Percentiles rank a stretch among this genome's conserved stretches.
These are phyloP conservation scores for Salisapilia sapeloensis DNA, from an alignment of 352 stramenopile genomes.

Conservation along the genomic window DNA sequence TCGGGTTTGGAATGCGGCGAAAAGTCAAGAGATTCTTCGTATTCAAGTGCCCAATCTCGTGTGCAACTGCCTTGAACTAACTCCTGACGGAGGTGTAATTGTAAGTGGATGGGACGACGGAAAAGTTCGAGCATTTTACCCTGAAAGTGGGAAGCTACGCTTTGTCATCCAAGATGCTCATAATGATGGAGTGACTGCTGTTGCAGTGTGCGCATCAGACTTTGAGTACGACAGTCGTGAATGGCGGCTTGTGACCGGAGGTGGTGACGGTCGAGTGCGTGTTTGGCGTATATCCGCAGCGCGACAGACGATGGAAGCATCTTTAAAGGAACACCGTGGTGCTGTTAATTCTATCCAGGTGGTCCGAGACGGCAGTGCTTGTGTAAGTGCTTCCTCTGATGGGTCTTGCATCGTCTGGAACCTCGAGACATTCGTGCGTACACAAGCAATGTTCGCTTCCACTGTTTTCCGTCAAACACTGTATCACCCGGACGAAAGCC, in stretches of 20 bases:
- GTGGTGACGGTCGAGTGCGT: constrained; percentile 86
- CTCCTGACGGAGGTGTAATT: constrained; percentile 75
- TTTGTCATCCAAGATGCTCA: constrained; percentile 96
- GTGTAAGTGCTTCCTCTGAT: constrained; percentile 62
- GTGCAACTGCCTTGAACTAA: constrained; percentile 90
- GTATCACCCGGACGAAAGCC: constrained; percentile 93
- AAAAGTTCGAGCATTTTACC: constrained; percentile 94
- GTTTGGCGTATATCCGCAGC: constrained; percentile 87
- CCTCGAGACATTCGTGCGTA: constrained; percentile 82
- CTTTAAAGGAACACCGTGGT: constrained; percentile 90
- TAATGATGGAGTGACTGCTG: constrained; percentile 87
- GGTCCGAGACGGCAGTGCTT: constrained; percentile 47
- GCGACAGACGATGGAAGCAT: constrained; percentile 90
- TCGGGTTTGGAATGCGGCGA: constrained; percentile 88
- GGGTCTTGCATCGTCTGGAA: constrained; percentile 95
- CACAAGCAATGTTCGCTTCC: constrained; percentile 91
- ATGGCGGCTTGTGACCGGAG: constrained; percentile 89
- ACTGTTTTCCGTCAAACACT: constrained; percentile 88
- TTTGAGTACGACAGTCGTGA: constrained; percentile 14
- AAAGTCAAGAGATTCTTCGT: constrained; percentile 88
- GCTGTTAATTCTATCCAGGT: constrained; percentile 85
- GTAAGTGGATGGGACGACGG: constrained; percentile 93
- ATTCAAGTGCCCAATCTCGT: constrained; percentile 95
- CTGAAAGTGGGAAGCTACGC: constrained; percentile 91
- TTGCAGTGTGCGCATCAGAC: constrained; percentile 79